Base-by-base conservation (phyloP, 805 yeast species). In the Myxozyma lipomycoides region DNA sequence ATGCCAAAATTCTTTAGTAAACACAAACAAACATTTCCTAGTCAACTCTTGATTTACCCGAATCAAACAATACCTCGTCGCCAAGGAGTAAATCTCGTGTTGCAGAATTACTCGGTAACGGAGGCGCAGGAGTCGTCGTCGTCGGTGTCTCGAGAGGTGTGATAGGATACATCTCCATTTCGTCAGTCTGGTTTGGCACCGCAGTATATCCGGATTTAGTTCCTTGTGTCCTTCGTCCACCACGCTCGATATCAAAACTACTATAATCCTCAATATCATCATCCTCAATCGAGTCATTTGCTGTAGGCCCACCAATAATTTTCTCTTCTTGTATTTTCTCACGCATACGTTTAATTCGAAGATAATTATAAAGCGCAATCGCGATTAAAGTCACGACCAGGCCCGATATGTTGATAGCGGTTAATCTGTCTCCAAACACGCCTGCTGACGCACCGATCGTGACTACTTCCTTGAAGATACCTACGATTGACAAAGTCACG, bases 391-490 rank as follows among this genome's bases (percentile, higher is more conserved):
- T 88, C 5, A 91, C 69, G 0, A 76, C 56, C 62, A 93, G 75
- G 0, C 98, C 98, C 6, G 84, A 47, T 43, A 79, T 69, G 68
- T 93, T 93, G 48, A 86, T 67, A 18, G 75, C 63, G 5, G 85
- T 79, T 45, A 93, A 72, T 35, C 68, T 67, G 66, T 93, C 98
- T 37, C 84, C 83, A 66, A 88, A 86, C 1, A 90, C 73, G 3
- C 87, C 56, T 50, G 91, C 80, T 3, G 82, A 71, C 1, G 83
- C 75, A 28, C 78, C 61, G 35, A 93, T 88, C 0, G 98, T 93
- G 42, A 90, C 71, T 15, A 93, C 73, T 66, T 93, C 98, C 65
- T 93, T 93, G 66, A 91, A 86, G 17, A 93, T 86, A 1, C 98
- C 98, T 0, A 95, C 95, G 39, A 93, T 79, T 4, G 95, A 83